Conservation (phyloP, 768 basidiomycete genomes). For the Kwoniella dejecticola region DNA sequence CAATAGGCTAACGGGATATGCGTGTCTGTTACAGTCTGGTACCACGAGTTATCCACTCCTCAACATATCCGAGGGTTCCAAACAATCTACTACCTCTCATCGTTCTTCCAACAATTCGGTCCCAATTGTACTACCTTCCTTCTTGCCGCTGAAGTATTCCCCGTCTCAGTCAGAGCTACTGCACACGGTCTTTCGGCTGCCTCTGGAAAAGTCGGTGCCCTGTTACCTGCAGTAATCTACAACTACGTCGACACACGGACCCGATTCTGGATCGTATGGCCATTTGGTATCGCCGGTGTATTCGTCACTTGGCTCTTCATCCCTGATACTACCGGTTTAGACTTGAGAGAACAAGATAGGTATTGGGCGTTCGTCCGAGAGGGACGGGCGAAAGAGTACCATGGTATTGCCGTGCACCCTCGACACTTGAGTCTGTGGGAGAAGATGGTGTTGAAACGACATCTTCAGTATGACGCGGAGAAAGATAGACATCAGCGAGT, state of each 20-base stretch:
- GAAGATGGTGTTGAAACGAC: slow-evolving; percentile 52
- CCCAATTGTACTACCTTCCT: slow-evolving; percentile 56
- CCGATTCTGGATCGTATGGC: slow-evolving; percentile 57
- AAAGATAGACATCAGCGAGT: slow-evolving; percentile 54
- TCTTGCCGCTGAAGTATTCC: slow-evolving; percentile 58
- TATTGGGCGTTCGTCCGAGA: slow-evolving; percentile 56
- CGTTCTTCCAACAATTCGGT: slow-evolving; percentile 57
- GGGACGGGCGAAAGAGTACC: slow-evolving; percentile 55
- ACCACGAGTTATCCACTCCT: slow-evolving; percentile 40
- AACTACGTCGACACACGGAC: slow-evolving; percentile 54
- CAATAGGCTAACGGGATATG: neutral
- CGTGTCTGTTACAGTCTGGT: slow-evolving; percentile 45
- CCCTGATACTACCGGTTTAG: slow-evolving; percentile 58
- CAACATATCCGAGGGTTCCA: slow-evolving; percentile 56
- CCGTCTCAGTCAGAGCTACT: slow-evolving; percentile 57
- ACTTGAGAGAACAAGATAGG: slow-evolving; percentile 58
- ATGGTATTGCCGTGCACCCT: slow-evolving; percentile 58
- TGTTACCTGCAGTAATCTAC: slow-evolving; percentile 57
- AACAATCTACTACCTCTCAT: slow-evolving; percentile 56
- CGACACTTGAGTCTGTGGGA: slow-evolving; percentile 56
- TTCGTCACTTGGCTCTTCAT: slow-evolving; percentile 49
- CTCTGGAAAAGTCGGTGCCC: slow-evolving; percentile 57
- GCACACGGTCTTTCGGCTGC: slow-evolving; percentile 56
- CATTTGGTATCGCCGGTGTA: slow-evolving; percentile 56
- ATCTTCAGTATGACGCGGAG: slow-evolving; percentile 55